A percentile compares a stretch with the other conserved stretches of the same genome.
Conservation (phyloP, 1,284 basidiomycete genomes). For the Ustilago xerochloae region DNA sequence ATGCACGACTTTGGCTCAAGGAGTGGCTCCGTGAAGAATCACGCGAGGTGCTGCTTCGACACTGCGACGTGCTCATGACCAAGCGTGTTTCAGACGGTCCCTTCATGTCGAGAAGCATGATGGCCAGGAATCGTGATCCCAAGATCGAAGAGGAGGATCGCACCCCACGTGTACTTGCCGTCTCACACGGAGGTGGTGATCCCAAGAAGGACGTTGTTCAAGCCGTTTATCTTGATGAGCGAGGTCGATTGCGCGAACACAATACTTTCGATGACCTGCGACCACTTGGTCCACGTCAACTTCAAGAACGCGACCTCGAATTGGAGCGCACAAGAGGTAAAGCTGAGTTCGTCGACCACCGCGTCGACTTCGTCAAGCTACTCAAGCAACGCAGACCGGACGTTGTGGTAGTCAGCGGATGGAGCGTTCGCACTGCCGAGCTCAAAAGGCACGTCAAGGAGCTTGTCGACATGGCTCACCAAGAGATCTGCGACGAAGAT, state of each 20-base stretch:
- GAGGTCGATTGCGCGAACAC: constrained; percentile 87
- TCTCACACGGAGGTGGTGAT: constrained; percentile 95
- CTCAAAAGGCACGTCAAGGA: constrained; percentile 74
- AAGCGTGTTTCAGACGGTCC: constrained; percentile 74
- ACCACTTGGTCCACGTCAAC: constrained; percentile 69
- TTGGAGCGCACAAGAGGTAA: constrained; percentile 72
- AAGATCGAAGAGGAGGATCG: constrained; percentile 75
- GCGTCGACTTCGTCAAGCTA: constrained; percentile 80
- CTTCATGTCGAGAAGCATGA: constrained; percentile 72
- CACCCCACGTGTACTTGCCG: constrained; percentile 84
- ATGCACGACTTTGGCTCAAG: constrained; percentile 84
- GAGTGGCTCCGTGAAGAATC: constrained; percentile 91
- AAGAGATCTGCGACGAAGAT: constrained; percentile 65
- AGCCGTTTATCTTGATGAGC: constrained; percentile 85
- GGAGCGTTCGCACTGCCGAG: constrained; percentile 76
- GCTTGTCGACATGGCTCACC: constrained; percentile 73
- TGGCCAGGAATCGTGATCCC: constrained; percentile 52
- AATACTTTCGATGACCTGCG: constrained; percentile 80
- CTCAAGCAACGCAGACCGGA: constrained; percentile 84
- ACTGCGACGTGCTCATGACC: constrained; percentile 55
- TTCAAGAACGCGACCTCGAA: constrained; percentile 68
- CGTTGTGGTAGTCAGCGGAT: constrained; percentile 87
- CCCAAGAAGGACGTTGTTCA: constrained; percentile 88
- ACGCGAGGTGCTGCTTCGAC: constrained; percentile 74
- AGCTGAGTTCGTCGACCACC: constrained; percentile 69